Evolutionary conservation across 306 rosid species (phyloP).

Genomic region (Rosa persica): DNA sequence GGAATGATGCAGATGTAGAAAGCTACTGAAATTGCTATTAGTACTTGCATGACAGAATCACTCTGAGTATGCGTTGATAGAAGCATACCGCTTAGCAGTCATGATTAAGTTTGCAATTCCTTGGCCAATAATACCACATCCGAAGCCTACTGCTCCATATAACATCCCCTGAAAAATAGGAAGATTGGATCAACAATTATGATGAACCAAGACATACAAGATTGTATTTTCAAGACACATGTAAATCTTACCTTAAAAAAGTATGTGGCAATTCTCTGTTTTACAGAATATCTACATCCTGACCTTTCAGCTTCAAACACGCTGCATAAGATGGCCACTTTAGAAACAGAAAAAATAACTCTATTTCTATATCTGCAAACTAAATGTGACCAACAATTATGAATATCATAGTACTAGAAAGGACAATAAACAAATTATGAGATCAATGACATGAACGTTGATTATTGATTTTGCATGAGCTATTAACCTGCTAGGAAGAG

Average conservation of each 20-base stretch:
- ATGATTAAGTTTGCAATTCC: conserved; percentile 92
- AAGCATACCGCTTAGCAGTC: conserved; percentile 77
- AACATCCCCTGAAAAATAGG: conserved; percentile 63
- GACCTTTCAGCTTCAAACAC: conserved; percentile 57
- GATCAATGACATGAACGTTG: background rate
- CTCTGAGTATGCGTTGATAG: conserved; percentile 12
- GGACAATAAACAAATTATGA: background rate
- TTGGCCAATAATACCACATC: conserved; percentile 93
- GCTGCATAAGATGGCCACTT: conserved; percentile 28
- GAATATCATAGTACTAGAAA: background rate
- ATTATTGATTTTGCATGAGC: background rate
- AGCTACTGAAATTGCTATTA: background rate
- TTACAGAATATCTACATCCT: conserved; percentile 41
- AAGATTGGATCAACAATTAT: conserved; percentile 11
- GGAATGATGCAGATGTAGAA: background rate
- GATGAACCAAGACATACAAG: background rate
- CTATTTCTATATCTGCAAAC: background rate
- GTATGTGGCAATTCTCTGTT: conserved; percentile 44
- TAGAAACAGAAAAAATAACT: background rate
- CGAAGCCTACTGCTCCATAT: conserved; percentile 90
- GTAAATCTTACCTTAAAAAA: conserved; percentile 39
- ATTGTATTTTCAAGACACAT: background rate
- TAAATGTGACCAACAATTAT: background rate
- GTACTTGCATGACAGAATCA: conserved; percentile 8
- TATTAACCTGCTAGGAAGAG: conserved; percentile 51